Conservation (phyloP, 306 rosid genomes). For the Casuarina glauca region DNA sequence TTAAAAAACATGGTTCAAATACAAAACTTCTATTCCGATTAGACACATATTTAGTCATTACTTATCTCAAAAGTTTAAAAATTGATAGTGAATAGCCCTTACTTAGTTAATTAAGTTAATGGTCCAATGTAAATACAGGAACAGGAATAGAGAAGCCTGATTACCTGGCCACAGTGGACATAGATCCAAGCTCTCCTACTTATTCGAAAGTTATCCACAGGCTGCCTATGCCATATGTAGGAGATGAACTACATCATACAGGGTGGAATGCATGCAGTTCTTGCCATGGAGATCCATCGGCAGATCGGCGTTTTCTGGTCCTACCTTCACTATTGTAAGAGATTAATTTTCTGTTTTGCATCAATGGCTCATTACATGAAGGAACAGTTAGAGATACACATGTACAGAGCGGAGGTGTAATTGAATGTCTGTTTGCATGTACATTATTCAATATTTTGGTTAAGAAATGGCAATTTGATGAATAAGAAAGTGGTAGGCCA, state of each 20-base stretch:
- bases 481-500: neutral
- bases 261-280: conserved; percentile 99
- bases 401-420: neutral
- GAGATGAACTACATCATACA: conserved; percentile 88
- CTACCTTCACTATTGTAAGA: conserved; percentile 73
- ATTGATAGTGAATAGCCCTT: no score
- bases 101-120: neutral
- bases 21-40: neutral
- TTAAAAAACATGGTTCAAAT: no score
- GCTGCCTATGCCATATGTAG: conserved; percentile 56
- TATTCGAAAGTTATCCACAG: conserved; percentile 83
- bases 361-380: neutral
- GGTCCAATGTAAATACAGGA: conserved; percentile 42
- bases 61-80: no score
- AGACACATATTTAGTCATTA: neutral
- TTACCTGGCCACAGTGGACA: conserved; percentile 88
- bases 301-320: conserved; percentile 60
- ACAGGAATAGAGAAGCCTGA: conserved; percentile 91
- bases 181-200: conserved; percentile 84
- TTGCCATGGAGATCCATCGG: conserved; percentile 86
- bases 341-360: neutral
- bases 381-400: neutral
- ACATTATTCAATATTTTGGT: neutral
- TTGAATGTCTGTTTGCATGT: neutral
- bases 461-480: neutral